These are phyloP conservation scores for Metschnikowia gelsemii DNA, from an alignment of 805 yeast genomes.

Conservation along the genomic window DNA sequence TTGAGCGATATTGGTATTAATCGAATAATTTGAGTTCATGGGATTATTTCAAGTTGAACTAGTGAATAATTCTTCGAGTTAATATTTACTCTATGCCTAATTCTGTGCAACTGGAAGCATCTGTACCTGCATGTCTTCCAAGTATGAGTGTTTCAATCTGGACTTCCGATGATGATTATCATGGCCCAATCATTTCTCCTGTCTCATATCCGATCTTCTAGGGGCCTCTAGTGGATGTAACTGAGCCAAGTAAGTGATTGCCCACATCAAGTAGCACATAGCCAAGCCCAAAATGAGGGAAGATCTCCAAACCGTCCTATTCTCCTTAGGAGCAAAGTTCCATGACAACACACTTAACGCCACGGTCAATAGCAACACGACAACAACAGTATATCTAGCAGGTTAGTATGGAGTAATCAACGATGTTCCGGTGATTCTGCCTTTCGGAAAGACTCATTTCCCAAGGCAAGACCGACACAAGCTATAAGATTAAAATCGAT, in stretches of 20 bases:
- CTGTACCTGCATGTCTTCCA: slow-evolving; percentile 11
- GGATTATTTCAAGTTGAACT: too few relatives aligned
- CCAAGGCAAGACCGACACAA: too few relatives aligned
- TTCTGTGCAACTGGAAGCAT: slow-evolving; percentile 4
- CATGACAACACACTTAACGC: slow-evolving; percentile 68
- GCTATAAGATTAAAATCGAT: too few relatives aligned
- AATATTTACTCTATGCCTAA: not conserved
- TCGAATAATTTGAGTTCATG: too few relatives aligned
- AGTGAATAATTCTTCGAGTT: not conserved
- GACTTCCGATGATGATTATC: not conserved
- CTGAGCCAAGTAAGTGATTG: slow-evolving; percentile 83
- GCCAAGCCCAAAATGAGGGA: slow-evolving; percentile 61
- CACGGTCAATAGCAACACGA: slow-evolving; percentile 58
- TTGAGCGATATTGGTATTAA: too few relatives aligned
- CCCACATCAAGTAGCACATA: slow-evolving; percentile 89
- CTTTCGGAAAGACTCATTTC: too few relatives aligned
- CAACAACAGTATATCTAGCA: slow-evolving; percentile 65
- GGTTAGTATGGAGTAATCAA: slow-evolving; percentile 7
- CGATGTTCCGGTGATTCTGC: too few relatives aligned
- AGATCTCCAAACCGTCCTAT: slow-evolving; percentile 48
- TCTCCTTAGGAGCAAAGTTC: slow-evolving; percentile 82
- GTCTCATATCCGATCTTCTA: slow-evolving; percentile 84
- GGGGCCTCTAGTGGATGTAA: slow-evolving; percentile 91
- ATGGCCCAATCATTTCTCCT: slow-evolving; percentile 47
- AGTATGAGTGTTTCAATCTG: not conserved